These are phyloP conservation scores for Mucor mucedo DNA, from an alignment of 371 early-diverging fungal genomes.

Conservation along the genomic window DNA sequence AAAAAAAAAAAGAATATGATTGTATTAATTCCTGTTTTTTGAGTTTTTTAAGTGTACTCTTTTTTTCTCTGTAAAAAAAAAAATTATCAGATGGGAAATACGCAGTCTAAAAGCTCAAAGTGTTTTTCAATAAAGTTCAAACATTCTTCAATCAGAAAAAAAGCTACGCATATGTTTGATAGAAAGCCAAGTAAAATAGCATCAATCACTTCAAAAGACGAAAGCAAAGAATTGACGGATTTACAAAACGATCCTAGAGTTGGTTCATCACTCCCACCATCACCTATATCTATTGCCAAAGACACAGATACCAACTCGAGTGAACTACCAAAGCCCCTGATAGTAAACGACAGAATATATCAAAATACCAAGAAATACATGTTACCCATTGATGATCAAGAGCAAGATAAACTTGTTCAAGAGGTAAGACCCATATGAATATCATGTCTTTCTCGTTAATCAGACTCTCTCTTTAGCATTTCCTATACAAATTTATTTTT, in stretches of 20 bases:
- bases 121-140: not conserved
- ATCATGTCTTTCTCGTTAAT: not conserved
- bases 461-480: slow-evolving; percentile 36
- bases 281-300: not conserved
- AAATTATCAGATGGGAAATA: slow-evolving; percentile 9
- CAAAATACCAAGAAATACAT: slow-evolving; percentile 30
- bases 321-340: not conserved
- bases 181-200: not conserved
- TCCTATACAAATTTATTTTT: slow-evolving; percentile 43
- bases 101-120: slow-evolving; percentile 1
- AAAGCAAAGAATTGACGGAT: too few relatives aligned
- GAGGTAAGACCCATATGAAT: slow-evolving; percentile 26
- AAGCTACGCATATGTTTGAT: not conserved
- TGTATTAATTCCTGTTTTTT: not conserved
- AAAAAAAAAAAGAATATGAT: too few relatives aligned
- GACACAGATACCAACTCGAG: not conserved
- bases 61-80: not conserved
- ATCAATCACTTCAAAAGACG: not conserved
- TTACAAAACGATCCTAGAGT: not conserved
- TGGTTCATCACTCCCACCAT: not conserved
- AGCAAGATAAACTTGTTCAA: slow-evolving; percentile 43
- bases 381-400: slow-evolving; percentile 39
- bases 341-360: slow-evolving; percentile 25
- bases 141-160: not conserved
- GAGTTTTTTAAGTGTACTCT: not conserved